Evolutionary conservation across 129 eudicot species (phyloP).

Genomic region (Rutidosis leptorrhynchoides): DNA sequence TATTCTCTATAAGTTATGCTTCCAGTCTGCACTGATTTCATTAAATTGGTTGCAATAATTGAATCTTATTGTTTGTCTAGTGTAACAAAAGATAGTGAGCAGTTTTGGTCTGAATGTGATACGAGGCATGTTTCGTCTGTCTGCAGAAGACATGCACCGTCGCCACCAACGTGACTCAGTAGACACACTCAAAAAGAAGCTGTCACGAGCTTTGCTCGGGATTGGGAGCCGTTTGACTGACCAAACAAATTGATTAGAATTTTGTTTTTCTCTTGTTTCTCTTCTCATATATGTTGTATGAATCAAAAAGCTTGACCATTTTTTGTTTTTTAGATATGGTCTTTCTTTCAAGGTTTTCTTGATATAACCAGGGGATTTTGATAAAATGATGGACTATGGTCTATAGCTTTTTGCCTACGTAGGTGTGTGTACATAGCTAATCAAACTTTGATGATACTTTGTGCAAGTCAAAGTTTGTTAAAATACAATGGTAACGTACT

Average conservation of each 20-base stretch:
- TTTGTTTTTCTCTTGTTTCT: neutral
- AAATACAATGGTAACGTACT: no score
- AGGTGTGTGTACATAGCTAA: no score
- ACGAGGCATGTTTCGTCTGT: conserved; percentile 73
- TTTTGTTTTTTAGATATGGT: no score
- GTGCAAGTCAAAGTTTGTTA: no score
- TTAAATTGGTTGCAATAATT: neutral
- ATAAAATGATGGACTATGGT: no score
- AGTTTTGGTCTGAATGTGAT: conserved; percentile 75
- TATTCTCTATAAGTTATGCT: neutral
- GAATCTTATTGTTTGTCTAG: neutral
- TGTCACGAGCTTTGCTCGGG: conserved; percentile 46
- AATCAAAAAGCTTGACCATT: neutral
- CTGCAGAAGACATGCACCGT: conserved; percentile 84
- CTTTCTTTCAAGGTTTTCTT: no score
- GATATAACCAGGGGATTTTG: no score
- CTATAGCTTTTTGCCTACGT: no score
- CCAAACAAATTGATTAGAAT: conserved; percentile 65
- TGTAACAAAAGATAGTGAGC: conserved; percentile 22
- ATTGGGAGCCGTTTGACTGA: conserved; percentile 89
- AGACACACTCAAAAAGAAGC: conserved; percentile 71
- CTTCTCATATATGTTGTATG: neutral
- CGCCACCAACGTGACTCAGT: conserved; percentile 56
- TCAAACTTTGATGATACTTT: no score
- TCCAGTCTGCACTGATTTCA: no score